phyloP scores from a whole-genome alignment of 352 stramenopile genomes.

The Thraustochytrium striatum region DNA sequence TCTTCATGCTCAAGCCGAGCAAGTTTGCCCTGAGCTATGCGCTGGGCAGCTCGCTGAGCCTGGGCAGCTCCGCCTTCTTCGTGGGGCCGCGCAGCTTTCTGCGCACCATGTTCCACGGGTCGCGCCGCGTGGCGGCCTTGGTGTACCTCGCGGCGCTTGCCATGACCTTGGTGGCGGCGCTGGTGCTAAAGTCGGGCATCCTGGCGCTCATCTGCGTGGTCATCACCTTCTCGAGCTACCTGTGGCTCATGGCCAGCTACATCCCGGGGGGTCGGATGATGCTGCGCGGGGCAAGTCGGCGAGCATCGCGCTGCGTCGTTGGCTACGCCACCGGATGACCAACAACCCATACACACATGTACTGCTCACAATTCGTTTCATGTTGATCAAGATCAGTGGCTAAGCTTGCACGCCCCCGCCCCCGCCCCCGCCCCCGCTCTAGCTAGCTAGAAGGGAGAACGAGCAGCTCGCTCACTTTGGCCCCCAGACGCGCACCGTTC shows the following conservation, averaged over 20 bases:
- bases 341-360: no score
- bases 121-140: conserved; percentile 11
- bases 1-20: conserved; percentile 34
- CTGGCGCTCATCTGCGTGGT: conserved; percentile 11
- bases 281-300: neutral
- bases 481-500: neutral
- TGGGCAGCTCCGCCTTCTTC: conserved; percentile 27
- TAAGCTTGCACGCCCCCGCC: no score
- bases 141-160: conserved; percentile 22
- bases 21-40: conserved; percentile 37
- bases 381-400: no score
- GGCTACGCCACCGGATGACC: no score
- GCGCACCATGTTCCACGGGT: conserved; percentile 26
- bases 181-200: conserved; percentile 9
- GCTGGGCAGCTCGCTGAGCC: neutral
- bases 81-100: conserved; percentile 9
- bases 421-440: no score
- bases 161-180: conserved; percentile 8
- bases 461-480: no score
- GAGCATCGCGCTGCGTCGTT: no score
- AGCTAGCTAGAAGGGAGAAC: no score
- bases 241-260: conserved; percentile 46
- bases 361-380: no score
- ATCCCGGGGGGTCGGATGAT: conserved; percentile 26
- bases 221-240: conserved; percentile 35